Base-by-base conservation (phyloP, 129 eudicot species). In the Lactuca sativa region DNA sequence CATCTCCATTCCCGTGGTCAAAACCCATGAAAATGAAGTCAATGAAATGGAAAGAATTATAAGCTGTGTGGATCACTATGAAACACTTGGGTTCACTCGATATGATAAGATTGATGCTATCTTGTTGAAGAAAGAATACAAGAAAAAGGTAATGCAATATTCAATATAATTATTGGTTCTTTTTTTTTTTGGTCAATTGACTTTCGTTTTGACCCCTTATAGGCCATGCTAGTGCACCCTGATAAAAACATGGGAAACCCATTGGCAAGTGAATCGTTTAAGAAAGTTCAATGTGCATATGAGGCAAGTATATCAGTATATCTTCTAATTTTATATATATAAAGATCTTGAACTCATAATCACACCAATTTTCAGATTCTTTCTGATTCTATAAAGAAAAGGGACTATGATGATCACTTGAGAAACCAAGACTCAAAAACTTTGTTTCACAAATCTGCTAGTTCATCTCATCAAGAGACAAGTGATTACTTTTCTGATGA, bases 221-320 rank as follows among this genome's bases (percentile, higher is more conserved):
- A 95, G 99, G 99, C 96, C 56, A 90, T 90, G 91, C 95, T 95
- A 37, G 95, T 95, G 75, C 99, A 95, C 82, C 99, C 99, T 47
- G 99, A 95, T 73, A 95, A 95, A 82, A 90, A 95, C 74, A 87
- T 95, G 99, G 97, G 99, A 84, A 90, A 89, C 77, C 93, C 97
- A 5, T 66, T 83, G 48, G 97, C 99, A 66, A 95, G 96, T 87
- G 99, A 95, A 55, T 95, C 97, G 9, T 95, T 95, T 73, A 95
- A 90, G 72, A 95, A 85, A 69, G 82, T 95, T 79, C 99, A 95
- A 68, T 90, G 97, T 79, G 99, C 96, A 67, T 95, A 85, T 65
- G 99, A 95, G 91, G 97, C 82, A 75, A 66, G 54, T 40, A 48
- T 56, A 47, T 47, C 5, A 11, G 2, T 43, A 43, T 43, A 43